Evolutionary conservation across 1,284 basidiomycete species (phyloP).

Genomic region (Sanguinoderma infundibulare): DNA sequence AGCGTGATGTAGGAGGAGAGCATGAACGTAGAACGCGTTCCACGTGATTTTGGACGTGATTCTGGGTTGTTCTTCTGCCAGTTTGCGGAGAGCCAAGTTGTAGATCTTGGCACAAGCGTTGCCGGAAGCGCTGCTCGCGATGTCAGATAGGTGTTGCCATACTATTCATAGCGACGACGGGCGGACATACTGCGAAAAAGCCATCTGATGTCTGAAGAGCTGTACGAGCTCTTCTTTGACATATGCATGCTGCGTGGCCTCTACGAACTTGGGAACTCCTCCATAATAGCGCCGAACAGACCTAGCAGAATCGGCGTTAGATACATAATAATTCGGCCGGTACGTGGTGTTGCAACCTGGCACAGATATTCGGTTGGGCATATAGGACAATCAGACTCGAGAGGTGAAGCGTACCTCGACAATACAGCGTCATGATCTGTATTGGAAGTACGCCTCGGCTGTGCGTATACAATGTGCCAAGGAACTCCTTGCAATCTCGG

Average conservation of each 20-base stretch:
- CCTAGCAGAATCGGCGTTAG: neutral
- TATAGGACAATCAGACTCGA: neutral
- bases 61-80: neutral
- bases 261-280: neutral
- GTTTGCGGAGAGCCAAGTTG: neutral
- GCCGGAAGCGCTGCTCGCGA: neutral
- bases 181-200: neutral
- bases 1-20: neutral
- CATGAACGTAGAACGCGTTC: neutral
- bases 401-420: neutral
- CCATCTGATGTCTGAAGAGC: neutral
- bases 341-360: neutral
- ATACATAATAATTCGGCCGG: neutral
- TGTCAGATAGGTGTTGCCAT: too few species aligned
- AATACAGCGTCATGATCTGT: neutral
- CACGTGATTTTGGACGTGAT: neutral
- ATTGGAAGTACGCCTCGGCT: neutral
- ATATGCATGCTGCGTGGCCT: neutral
- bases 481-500: neutral
- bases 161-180: too few species aligned
- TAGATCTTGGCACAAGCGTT: neutral
- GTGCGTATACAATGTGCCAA: neutral
- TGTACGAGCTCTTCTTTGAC: neutral
- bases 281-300: neutral
- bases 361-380: neutral